Evolutionary conservation across 1,284 basidiomycete genomes (phyloP).

Genomic region (Waitea zeae): DNA sequence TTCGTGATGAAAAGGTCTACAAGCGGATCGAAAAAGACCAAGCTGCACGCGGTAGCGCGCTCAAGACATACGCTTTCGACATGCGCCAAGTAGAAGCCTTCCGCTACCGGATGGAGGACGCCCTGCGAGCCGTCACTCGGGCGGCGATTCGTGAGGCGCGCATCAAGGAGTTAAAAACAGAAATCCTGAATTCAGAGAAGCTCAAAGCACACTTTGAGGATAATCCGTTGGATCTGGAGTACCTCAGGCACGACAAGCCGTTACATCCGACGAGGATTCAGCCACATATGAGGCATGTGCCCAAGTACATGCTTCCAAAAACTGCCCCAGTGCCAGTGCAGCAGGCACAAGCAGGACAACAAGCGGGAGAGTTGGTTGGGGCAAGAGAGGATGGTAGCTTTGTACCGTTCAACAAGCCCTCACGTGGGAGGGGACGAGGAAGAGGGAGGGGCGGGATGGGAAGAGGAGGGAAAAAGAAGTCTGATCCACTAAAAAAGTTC

Average conservation of each 20-base stretch:
- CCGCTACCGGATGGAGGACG: constrained; percentile 96
- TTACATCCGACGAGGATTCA: constrained; percentile 80
- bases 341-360: constrained; percentile 8
- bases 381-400: constrained; percentile 29
- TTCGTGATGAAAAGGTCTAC: constrained; percentile 67
- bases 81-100: constrained; percentile 96
- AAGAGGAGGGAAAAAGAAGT: constrained; percentile 43
- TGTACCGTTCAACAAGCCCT: constrained; percentile 54
- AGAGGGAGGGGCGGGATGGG: constrained; percentile 24
- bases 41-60: constrained; percentile 51
- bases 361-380: constrained; percentile 9
- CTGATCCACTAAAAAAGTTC: constrained; percentile 66
- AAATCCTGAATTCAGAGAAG: constrained; percentile 91
- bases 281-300: constrained; percentile 91
- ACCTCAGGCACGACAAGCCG: constrained; percentile 87
- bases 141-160: constrained; percentile 82
- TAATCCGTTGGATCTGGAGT: constrained; percentile 89
- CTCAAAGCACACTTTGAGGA: constrained; percentile 98
- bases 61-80: constrained; percentile 90
- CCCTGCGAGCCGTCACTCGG: constrained; percentile 76
- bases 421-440: constrained; percentile 25
- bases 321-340: constrained; percentile 33
- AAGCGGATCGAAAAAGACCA: constrained; percentile 62
- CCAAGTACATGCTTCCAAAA: constrained; percentile 82
- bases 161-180: constrained; percentile 86